These are phyloP conservation scores for Amauroascus verrucosus DNA, from an alignment of 2,329 filamentous ascomycete genomes.

Conservation along the genomic window DNA sequence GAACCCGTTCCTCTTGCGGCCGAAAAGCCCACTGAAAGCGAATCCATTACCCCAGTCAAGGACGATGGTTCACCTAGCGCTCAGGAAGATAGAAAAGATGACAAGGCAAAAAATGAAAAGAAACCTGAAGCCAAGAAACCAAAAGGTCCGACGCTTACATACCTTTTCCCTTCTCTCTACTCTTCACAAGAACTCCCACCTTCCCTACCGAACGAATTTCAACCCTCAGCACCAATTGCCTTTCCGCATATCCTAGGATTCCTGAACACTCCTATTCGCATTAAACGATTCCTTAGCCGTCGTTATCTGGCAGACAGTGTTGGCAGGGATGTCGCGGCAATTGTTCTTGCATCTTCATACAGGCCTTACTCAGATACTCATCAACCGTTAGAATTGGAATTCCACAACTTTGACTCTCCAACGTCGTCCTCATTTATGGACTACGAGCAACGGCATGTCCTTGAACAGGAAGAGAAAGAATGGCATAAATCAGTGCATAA, in stretches of 20 bases:
- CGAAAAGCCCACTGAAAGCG: conserved; percentile 1
- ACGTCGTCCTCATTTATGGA: conserved; percentile 24
- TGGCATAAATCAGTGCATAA: conserved; percentile 76
- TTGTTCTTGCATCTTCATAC: conserved; percentile 52
- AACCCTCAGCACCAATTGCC: conserved; percentile 59
- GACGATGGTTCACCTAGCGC: conserved; percentile 21
- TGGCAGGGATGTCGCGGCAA: conserved; percentile 75
- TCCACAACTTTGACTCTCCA: conserved; percentile 16
- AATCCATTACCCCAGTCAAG: not conserved
- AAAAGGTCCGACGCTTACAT: conserved; percentile 55
- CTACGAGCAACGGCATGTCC: conserved; percentile 54
- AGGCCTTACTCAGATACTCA: conserved; percentile 32
- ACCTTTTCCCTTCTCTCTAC: conserved; percentile 67
- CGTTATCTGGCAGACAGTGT: conserved; percentile 77
- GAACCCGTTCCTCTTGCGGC: conserved; percentile 16
- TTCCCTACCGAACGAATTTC: conserved; percentile 58
- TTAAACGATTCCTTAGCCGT: conserved; percentile 76
- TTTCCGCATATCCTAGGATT: conserved; percentile 92
- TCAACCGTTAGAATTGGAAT: conserved; percentile 20
- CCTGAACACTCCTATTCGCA: conserved; percentile 72
- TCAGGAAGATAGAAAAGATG: conserved; percentile 30
- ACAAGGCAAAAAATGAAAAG: conserved; percentile 44
- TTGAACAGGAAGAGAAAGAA: conserved; percentile 63
- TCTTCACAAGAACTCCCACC: conserved; percentile 52
- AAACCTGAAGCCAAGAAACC: conserved; percentile 41